A percentile compares a stretch with the other conserved stretches of the same genome.
Conservation (phyloP, 169 alveolate species). For the Plasmodium vivax region DNA sequence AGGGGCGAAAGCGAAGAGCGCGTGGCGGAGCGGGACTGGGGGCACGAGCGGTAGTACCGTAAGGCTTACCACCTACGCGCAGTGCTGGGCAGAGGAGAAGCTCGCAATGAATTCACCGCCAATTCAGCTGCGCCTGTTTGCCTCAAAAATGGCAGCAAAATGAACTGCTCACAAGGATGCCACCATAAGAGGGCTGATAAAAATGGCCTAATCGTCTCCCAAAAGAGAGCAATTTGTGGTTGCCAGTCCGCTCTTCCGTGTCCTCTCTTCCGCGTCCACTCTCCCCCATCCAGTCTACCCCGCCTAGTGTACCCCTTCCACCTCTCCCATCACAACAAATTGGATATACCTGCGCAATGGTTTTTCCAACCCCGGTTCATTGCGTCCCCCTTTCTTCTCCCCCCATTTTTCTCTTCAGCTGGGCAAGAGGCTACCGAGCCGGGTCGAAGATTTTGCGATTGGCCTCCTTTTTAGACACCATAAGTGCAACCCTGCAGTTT, state of each 20-base stretch:
- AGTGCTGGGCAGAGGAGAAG: neutral
- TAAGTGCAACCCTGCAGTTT: constrained; percentile 92
- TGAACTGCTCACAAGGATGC: neutral
- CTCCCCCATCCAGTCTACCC: no score
- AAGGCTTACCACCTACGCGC: neutral
- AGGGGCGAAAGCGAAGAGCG: neutral
- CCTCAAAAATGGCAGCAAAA: neutral
- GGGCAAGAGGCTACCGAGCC: constrained; percentile 95
- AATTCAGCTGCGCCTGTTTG: neutral
- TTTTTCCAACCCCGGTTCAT: neutral
- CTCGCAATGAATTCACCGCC: neutral
- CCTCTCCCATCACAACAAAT: neutral
- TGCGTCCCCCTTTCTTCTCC: neutral
- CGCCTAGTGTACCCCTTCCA: neutral
- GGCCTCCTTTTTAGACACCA: constrained; percentile 92
- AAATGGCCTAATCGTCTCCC: neutral
- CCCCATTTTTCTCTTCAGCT: constrained; percentile 76
- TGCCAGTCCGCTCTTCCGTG: neutral
- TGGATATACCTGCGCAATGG: neutral
- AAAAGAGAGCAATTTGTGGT: neutral
- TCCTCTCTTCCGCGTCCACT: neutral
- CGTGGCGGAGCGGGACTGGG: neutral
- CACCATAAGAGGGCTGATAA: neutral
- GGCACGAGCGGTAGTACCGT: neutral
- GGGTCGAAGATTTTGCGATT: constrained; percentile 92